Evolutionary conservation across 2,329 filamentous ascomycete genomes (phyloP), one percentile per base, ranked within the genome.

Genomic region (Didymella glomerata): DNA sequence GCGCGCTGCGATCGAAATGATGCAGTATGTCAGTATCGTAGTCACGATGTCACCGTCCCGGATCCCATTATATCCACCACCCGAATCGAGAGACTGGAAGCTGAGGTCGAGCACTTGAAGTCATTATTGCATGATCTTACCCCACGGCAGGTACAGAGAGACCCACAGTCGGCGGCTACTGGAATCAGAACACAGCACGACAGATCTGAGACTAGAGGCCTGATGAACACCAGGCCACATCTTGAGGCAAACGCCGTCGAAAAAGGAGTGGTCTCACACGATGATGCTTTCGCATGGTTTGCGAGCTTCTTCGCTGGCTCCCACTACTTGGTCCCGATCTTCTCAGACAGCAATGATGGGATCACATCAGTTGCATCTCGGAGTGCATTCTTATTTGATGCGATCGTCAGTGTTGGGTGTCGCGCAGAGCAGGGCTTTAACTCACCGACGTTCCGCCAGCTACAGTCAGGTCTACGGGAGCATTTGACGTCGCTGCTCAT

Each of bases 351-450:
- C 14, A 69, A 76, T 34, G 83, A 86, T 60, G 80, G 79, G 0
- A 78, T 84, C 48, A 67, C 77, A 0, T 81, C 79, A 0, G 76
- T 86, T 2, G 74, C 79, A 16, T 67, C 72, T 9, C 76, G 83
- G 13, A 85, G 82, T 53, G 77, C 78, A 3, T 78, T 85, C 16
- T 73, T 86, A 0, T 80, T 86, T 47, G 82, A 84, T 62, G 77
- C 80, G 1, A 82, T 86, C 8, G 81, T 83, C 54, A 80, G 82
- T 1, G 79, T 84, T 24, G 84, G 84, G 2, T 84, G 82, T 62
- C 80, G 82, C 13, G 79, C 82, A 2, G 77, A 79, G n/a, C 74
- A 70, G 53, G 80, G 80, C 4, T 76, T 77, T 10, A 72, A 76
- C 18, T 80, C 79, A 0, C 55, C 71, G 0, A 70, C 69, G 14